Percentiles rank a stretch among this genome's conserved stretches.
These are phyloP conservation scores for Fusarium mangiferae DNA, from an alignment of 2,329 filamentous ascomycete species.

Conservation along the genomic window DNA sequence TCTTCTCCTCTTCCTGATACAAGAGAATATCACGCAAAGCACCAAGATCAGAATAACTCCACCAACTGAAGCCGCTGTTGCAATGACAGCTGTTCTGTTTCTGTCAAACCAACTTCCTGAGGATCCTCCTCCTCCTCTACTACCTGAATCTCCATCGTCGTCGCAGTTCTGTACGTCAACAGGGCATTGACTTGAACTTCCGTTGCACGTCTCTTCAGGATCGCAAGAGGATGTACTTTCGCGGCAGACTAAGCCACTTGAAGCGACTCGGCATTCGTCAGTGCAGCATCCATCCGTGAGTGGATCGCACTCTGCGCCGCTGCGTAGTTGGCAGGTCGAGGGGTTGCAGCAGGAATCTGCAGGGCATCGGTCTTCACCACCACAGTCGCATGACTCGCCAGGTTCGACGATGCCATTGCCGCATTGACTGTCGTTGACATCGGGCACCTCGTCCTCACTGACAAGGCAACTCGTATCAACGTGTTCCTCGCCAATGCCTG, in stretches of 20 bases:
- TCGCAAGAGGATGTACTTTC: slow-evolving; percentile 14
- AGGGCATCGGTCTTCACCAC: background rate
- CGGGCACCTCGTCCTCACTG: slow-evolving; percentile 76
- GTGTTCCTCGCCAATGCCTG: slow-evolving; percentile 76
- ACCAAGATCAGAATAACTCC: slow-evolving; percentile 6
- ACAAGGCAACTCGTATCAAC: slow-evolving; percentile 78
- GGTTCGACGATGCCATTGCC: slow-evolving; percentile 69
- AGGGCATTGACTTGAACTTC: slow-evolving; percentile 12
- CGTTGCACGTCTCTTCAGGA: slow-evolving; percentile 21
- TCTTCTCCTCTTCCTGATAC: slow-evolving; percentile 3
- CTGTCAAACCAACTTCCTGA: slow-evolving; percentile 20
- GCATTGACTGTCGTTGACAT: slow-evolving; percentile 80
- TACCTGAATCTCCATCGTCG: background rate
- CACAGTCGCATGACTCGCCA: slow-evolving; percentile 26
- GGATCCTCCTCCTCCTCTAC: background rate
- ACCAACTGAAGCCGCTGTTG: slow-evolving; percentile 15
- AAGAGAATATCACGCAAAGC: background rate
- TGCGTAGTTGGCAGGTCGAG: slow-evolving; percentile 11
- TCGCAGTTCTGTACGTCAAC: slow-evolving; percentile 15
- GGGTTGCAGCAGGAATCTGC: slow-evolving; percentile 22
- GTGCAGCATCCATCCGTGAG: slow-evolving; percentile 16
- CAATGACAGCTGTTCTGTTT: slow-evolving; percentile 28
- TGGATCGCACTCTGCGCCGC: slow-evolving; percentile 20
- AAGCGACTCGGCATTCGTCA: slow-evolving; percentile 11
- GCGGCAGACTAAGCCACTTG: slow-evolving; percentile 3